Evolutionary conservation across 2,329 filamentous ascomycete species (phyloP).

Genomic region (Bipolaris sorokiniana): DNA sequence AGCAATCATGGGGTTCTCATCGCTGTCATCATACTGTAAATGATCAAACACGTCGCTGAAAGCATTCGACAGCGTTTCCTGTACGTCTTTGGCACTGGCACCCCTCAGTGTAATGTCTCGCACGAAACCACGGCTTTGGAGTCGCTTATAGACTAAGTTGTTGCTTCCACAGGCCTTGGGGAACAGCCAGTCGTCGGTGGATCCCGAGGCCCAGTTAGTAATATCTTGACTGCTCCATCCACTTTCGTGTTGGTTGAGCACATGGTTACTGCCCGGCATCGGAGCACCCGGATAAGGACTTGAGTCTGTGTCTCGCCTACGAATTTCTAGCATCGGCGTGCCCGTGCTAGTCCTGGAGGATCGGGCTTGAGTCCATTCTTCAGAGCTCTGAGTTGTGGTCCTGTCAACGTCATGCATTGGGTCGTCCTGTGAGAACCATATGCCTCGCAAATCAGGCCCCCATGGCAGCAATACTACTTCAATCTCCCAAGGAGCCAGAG

Average conservation of each 20-base stretch:
- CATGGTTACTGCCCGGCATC: constrained; percentile 18
- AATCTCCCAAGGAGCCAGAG: constrained; percentile 70
- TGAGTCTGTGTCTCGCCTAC: constrained; percentile 32
- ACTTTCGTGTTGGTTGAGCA: constrained; percentile 48
- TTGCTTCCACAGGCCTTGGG: constrained; percentile 71
- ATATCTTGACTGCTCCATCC: constrained; percentile 58
- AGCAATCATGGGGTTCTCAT: constrained; percentile 34
- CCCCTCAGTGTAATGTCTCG: constrained; percentile 67
- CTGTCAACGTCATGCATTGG: constrained; percentile 45
- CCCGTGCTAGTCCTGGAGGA: constrained; percentile 19
- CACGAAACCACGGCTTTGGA: constrained; percentile 76
- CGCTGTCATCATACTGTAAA: constrained; percentile 36
- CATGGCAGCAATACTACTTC: constrained; percentile 80
- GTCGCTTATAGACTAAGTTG: constrained; percentile 69
- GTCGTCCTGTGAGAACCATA: constrained; percentile 58
- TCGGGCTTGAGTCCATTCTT: constrained; percentile 55
- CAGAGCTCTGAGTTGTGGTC: constrained; percentile 50
- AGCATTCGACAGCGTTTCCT: constrained; percentile 65
- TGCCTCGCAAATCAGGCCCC: constrained; percentile 58
- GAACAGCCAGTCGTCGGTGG: constrained; percentile 65
- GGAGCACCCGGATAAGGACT: constrained; percentile 26
- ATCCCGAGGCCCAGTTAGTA: constrained; percentile 55
- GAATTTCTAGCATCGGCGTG: constrained; percentile 12
- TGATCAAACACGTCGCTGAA: constrained; percentile 62
- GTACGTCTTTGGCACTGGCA: constrained; percentile 70